Conservation (phyloP, 148 eudicot genomes). For the Chenopodium quinoa region DNA sequence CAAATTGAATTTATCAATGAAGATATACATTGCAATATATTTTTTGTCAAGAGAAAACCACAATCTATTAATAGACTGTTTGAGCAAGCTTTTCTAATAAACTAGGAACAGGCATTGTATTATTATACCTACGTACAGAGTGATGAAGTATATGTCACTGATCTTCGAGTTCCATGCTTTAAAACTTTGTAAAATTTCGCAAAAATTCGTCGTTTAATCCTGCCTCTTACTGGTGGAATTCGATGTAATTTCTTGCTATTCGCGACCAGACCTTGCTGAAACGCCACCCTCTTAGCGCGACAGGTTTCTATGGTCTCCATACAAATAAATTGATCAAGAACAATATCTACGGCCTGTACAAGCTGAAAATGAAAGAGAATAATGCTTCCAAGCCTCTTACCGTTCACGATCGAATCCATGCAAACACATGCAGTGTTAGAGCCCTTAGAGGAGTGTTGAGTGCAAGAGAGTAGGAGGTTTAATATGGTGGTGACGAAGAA, state of each 20-base stretch:
- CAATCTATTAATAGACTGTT: neutral
- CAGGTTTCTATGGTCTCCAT: neutral
- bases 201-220: constrained; percentile 28
- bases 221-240: constrained; percentile 30
- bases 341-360: neutral
- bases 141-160: neutral
- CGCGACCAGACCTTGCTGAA: neutral
- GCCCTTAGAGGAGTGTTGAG: no score
- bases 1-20: no score
- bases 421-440: no score
- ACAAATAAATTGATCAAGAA: constrained; percentile 6
- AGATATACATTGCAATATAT: no score
- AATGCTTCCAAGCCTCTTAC: neutral
- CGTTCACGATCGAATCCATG: constrained; percentile 11
- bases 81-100: no score
- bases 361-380: neutral
- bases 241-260: neutral
- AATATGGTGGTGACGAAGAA: neutral
- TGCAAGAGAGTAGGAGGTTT: neutral
- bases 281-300: neutral
- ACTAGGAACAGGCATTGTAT: neutral
- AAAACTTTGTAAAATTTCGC: neutral
- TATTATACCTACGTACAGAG: constrained; percentile 4
- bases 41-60: no score
- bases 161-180: constrained; percentile 11